These are phyloP conservation scores for Leccinum huronense DNA, from an alignment of 1,284 basidiomycete species.

Conservation along the genomic window DNA sequence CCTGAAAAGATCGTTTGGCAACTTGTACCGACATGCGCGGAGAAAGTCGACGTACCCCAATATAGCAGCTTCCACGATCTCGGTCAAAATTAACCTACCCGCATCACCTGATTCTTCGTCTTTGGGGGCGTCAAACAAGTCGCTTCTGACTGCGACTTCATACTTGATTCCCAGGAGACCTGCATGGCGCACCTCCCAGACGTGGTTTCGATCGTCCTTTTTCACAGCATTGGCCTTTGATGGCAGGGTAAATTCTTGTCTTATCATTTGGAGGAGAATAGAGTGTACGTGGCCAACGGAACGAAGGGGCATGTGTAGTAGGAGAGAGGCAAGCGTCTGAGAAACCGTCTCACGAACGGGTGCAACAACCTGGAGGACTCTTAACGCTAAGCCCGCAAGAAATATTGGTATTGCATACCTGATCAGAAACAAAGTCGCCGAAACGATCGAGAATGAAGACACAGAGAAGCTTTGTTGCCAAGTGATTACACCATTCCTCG, in stretches of 20 bases:
- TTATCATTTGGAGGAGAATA: conserved; percentile 90
- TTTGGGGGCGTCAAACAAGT: conserved; percentile 62
- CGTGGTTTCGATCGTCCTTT: conserved; percentile 58
- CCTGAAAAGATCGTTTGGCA: conserved; percentile 42
- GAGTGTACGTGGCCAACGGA: conserved; percentile 81
- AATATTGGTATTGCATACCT: conserved; percentile 41
- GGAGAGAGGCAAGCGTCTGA: conserved; percentile 88
- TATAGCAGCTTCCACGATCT: conserved; percentile 84
- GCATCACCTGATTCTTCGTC: conserved; percentile 35
- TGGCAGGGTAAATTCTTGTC: conserved; percentile 69
- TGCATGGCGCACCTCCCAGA: conserved; percentile 98
- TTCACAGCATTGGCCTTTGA: conserved; percentile 40
- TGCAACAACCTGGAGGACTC: conserved; percentile 71
- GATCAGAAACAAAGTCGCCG: conserved; percentile 96
- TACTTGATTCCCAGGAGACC: conserved; percentile 97
- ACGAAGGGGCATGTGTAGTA: conserved; percentile 80
- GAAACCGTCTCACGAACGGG: conserved; percentile 97
- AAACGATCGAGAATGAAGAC: conserved; percentile 97
- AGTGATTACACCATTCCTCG: conserved; percentile 85
- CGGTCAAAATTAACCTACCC: conserved; percentile 60
- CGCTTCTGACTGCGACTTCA: conserved; percentile 90
- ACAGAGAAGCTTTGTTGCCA: conserved; percentile 85
- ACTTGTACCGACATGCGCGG: conserved; percentile 3
- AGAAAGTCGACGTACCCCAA: conserved; percentile 63
- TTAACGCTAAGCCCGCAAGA: conserved; percentile 5